Evolutionary conservation across 345 rosid species (phyloP).

Genomic region (Melaleuca alternifolia): DNA sequence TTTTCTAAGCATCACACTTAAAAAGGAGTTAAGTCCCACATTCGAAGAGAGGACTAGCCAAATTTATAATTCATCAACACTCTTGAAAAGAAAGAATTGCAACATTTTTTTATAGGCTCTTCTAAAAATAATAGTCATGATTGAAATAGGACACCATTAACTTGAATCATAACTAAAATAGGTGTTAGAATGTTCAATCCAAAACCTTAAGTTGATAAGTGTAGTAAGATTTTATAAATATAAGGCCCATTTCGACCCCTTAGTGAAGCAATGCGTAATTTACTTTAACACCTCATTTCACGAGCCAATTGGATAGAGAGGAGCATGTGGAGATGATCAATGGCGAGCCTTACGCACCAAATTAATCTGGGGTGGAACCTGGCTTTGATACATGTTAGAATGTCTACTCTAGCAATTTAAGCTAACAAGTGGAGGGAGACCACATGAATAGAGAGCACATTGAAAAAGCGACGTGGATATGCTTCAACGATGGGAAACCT

Average conservation of each 20-base stretch:
- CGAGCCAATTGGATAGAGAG: neutral
- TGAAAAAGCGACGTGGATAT: neutral
- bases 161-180: neutral
- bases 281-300: neutral
- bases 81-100: neutral
- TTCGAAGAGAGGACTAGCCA: neutral
- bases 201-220: neutral
- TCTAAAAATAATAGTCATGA: neutral
- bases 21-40: neutral
- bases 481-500: neutral
- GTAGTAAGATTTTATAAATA: neutral
- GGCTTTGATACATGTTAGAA: neutral
- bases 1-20: neutral
- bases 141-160: neutral
- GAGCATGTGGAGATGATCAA: neutral
- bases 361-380: neutral
- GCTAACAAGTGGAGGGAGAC: neutral
- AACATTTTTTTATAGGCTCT: neutral
- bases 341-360: neutral
- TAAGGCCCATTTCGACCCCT: neutral
- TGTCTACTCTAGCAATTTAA: neutral
- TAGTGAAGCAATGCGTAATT: neutral
- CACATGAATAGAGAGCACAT: neutral
- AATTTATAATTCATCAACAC: neutral
- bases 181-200: neutral